phyloP scores from a whole-genome alignment of 306 rosid genomes.

The Vigna nakashimae region DNA sequence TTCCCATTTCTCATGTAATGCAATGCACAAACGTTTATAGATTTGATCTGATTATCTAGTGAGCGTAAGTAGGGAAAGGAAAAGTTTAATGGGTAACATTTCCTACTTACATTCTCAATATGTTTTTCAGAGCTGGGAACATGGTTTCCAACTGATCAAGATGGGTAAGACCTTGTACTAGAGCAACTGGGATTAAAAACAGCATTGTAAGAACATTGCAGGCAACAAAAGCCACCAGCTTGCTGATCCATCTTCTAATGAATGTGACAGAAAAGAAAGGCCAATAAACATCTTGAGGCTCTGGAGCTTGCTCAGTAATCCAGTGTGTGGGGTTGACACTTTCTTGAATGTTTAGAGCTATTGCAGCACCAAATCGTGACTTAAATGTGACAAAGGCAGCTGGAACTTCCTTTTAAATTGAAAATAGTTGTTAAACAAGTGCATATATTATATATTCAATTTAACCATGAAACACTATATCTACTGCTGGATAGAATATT shows the following conservation, averaged over 20 bases:
- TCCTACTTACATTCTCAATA: constrained; percentile 68
- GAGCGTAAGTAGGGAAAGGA: constrained; percentile 6
- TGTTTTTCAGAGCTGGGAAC: constrained; percentile 67
- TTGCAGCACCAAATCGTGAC: constrained; percentile 79
- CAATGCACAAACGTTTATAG: neutral
- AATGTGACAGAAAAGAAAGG: constrained; percentile 79
- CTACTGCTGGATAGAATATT: constrained; percentile 19
- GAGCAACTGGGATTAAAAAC: constrained; percentile 75
- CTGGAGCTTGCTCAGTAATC: constrained; percentile 85
- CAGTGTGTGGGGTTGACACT: constrained; percentile 79
- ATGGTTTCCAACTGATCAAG: constrained; percentile 70
- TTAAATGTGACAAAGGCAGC: constrained; percentile 93
- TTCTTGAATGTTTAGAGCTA: constrained; percentile 70
- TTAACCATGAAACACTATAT: constrained; percentile 34
- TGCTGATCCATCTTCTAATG: constrained; percentile 69
- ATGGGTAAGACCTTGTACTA: constrained; percentile 80
- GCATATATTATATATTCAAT: constrained; percentile 36
- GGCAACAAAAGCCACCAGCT: constrained; percentile 61
- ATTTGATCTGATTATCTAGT: constrained; percentile 15
- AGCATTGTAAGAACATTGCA: constrained; percentile 64
- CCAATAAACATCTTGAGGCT: constrained; percentile 85
- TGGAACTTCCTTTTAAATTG: constrained; percentile 66
- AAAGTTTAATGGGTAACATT: constrained; percentile 30
- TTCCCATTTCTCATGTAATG: neutral
- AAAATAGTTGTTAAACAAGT: constrained; percentile 38